These are phyloP conservation scores for Acanthamoeba triangularis DNA, from an alignment of 208 protist species.

Conservation along the genomic window DNA sequence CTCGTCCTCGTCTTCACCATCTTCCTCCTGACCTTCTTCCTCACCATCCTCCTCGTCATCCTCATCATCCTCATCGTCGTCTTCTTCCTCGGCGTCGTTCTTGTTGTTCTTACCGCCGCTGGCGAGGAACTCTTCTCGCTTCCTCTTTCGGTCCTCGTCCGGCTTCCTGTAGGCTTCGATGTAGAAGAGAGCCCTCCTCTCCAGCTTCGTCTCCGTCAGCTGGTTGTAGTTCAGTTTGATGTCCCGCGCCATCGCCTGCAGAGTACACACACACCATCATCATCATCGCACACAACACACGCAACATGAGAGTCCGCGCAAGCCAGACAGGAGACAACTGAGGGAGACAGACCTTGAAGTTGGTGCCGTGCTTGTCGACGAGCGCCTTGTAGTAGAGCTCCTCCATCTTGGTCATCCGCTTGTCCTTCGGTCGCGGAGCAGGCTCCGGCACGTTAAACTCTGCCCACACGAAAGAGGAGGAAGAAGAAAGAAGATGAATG, in stretches of 20 bases:
- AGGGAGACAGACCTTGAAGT: background rate
- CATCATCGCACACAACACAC: background rate
- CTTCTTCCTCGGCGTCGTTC: background rate
- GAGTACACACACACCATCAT: background rate
- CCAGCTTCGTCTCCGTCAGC: background rate
- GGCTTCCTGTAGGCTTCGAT: constrained; percentile 30
- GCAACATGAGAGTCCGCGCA: background rate
- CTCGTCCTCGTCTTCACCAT: no score
- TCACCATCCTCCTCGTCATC: background rate
- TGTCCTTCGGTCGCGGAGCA: background rate
- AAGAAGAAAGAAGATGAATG: no score
- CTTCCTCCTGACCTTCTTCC: background rate
- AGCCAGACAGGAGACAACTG: background rate
- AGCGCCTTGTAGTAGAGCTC: constrained; percentile 39
- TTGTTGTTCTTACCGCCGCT: background rate
- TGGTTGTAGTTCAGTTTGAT: constrained; percentile 26
- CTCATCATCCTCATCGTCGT: background rate
- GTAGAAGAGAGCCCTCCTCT: background rate
- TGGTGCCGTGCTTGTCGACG: constrained; percentile 33
- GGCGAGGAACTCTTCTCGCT: background rate
- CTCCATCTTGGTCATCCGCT: constrained; percentile 36
- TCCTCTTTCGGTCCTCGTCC: background rate
- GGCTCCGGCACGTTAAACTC: background rate
- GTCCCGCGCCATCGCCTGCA: constrained; percentile 18
- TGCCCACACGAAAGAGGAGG: no score